phyloP scores from a whole-genome alignment of 1,139 yeast genomes.

The Hemisphaericaspora subhashii region DNA sequence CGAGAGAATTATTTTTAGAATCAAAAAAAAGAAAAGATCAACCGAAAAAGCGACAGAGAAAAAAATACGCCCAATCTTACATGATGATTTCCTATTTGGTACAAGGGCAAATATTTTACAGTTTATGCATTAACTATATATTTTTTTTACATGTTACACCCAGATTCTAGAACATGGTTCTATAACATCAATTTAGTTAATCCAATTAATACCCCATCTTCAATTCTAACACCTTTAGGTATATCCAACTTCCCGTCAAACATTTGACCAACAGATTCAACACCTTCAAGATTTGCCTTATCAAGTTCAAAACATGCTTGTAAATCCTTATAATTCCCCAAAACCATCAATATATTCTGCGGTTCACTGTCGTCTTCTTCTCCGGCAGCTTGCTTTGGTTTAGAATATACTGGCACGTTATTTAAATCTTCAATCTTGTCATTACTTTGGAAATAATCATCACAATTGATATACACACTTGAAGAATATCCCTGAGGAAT shows the following conservation, averaged over 20 bases:
- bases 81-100: not conserved
- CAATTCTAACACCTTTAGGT: conserved; percentile 60
- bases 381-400: conserved; percentile 12
- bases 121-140: not conserved
- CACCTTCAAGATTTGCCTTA: conserved; percentile 50
- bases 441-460: conserved; percentile 52
- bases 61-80: not conserved
- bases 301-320: conserved; percentile 50
- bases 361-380: conserved; percentile 23
- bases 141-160: not conserved
- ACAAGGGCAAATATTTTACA: not conserved
- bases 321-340: conserved; percentile 65
- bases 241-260: conserved; percentile 65
- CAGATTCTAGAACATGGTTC: not conserved
- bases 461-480: conserved; percentile 65
- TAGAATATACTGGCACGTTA: conserved; percentile 6
- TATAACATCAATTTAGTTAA: conserved; percentile 41
- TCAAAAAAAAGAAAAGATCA: not conserved
- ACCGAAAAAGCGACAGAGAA: not conserved
- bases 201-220: conserved; percentile 68
- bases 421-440: conserved; percentile 8
- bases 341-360: conserved; percentile 49
- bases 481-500: conserved; percentile 69
- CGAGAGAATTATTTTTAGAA: not conserved
- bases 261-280: conserved; percentile 56